Evolutionary conservation across 305 asterid genomes (phyloP).

Genomic region (Salvia sclarea): DNA sequence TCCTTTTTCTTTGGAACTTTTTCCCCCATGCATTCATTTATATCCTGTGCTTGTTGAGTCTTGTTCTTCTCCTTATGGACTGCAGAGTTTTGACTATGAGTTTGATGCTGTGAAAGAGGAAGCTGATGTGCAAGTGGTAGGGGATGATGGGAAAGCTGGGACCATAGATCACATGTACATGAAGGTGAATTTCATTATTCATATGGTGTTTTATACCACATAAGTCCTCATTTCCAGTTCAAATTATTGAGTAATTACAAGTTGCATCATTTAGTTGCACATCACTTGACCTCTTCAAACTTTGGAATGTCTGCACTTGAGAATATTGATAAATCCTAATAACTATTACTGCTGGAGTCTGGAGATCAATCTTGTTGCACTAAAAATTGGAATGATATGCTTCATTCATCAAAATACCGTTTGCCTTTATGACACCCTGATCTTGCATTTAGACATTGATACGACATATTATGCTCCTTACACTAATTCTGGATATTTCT

Average conservation of each 20-base stretch:
- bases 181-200: conserved; percentile 54
- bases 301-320: not conserved
- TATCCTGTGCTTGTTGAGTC: conserved; percentile 20
- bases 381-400: not conserved
- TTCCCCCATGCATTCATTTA: not conserved
- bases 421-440: not conserved
- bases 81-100: conserved; percentile 62
- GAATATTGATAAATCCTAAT: not conserved
- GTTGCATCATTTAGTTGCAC: not conserved
- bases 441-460: conserved; percentile 11
- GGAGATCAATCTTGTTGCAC: not conserved
- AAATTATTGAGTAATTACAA: not conserved
- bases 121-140: conserved; percentile 39
- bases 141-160: conserved; percentile 40
- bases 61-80: conserved; percentile 27
- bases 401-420: not conserved
- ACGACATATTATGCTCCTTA: conserved; percentile 4
- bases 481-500: conserved; percentile 24
- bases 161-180: conserved; percentile 64
- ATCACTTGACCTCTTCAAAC: not conserved
- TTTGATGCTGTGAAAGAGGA: conserved; percentile 89
- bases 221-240: conserved; percentile 17
- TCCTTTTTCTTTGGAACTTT: conserved; percentile 18
- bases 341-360: not conserved
- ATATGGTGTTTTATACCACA: conserved; percentile 5